These are phyloP conservation scores for Trapa incisa DNA, from an alignment of 345 rosid genomes.

Conservation along the genomic window DNA sequence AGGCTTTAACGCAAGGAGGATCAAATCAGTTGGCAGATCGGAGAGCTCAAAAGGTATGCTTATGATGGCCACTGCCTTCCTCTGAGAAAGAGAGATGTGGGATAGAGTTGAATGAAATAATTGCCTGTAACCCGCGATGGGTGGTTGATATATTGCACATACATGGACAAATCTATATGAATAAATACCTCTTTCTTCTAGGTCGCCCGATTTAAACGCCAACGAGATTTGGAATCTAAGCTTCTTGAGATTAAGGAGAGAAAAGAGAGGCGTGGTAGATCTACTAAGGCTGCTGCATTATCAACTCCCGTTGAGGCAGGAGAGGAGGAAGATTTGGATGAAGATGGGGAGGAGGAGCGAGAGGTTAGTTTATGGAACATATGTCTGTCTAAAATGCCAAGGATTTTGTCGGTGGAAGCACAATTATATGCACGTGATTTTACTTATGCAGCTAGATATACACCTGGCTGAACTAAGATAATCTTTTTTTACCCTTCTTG, in stretches of 20 bases:
- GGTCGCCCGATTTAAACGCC: conserved; percentile 83
- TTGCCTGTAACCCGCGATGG: background rate
- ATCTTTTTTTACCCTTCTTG: background rate
- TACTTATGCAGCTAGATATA: background rate
- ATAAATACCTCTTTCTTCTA: conserved; percentile 7
- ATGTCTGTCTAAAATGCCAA: background rate
- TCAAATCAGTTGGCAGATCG: conserved; percentile 47
- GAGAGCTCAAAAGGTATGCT: conserved; percentile 71
- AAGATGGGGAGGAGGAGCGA: conserved; percentile 94
- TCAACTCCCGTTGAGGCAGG: conserved; percentile 76
- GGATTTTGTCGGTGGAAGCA: background rate
- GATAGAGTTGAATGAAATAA: background rate
- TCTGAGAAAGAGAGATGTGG: background rate
- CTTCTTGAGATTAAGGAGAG: conserved; percentile 73
- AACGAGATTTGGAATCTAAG: conserved; percentile 74
- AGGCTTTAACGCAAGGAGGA: conserved; percentile 31
- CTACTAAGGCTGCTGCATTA: conserved; percentile 60
- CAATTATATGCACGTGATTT: background rate
- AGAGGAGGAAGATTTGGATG: conserved; percentile 75
- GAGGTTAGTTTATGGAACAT: conserved; percentile 43
- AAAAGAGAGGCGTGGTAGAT: conserved; percentile 73
- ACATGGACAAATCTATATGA: background rate
- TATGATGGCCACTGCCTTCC: background rate
- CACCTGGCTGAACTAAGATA: background rate
- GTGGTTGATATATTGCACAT: background rate